These are phyloP conservation scores for Plantago lanceolata DNA, from an alignment of 305 asterid genomes.

Conservation along the genomic window DNA sequence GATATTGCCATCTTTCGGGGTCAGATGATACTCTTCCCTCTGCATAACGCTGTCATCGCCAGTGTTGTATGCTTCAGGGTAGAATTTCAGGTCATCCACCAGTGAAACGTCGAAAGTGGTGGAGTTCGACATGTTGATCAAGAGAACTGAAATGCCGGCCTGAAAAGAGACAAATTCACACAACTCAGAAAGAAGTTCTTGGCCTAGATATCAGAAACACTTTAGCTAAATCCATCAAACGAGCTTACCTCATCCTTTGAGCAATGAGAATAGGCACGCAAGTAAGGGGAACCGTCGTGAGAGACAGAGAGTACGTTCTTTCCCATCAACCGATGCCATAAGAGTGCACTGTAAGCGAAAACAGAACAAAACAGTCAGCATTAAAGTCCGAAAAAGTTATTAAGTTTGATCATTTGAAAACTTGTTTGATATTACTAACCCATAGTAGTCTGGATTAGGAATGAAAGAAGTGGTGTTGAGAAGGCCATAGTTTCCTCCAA, in stretches of 20 bases:
- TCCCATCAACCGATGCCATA: constrained; percentile 85
- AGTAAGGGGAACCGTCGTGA: constrained; percentile 50
- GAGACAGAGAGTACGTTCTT: constrained; percentile 44
- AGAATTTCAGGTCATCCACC: constrained; percentile 32
- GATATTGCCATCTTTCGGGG: constrained; percentile 59
- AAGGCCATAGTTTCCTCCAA: constrained; percentile 86
- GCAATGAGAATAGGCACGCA: constrained; percentile 66
- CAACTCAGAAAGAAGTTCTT: neutral
- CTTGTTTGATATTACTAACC: constrained; percentile 32
- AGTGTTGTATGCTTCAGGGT: neutral
- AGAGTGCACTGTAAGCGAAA: constrained; percentile 44
- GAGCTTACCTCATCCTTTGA: constrained; percentile 45
- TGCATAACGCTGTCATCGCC: neutral
- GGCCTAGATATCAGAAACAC: too few species aligned
- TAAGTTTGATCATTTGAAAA: too few species aligned
- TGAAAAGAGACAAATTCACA: neutral
- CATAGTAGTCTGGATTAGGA: constrained; percentile 87
- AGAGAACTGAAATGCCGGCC: constrained; percentile 42
- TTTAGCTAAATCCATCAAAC: neutral
- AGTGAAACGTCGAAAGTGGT: constrained; percentile 43
- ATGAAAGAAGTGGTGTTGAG: constrained; percentile 58
- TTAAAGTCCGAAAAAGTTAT: neutral
- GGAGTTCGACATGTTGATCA: constrained; percentile 74
- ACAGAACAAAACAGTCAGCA: neutral
- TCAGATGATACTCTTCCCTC: constrained; percentile 72